phyloP scores from a whole-genome alignment of 345 rosid species.

The Bretschneidera sinensis region DNA sequence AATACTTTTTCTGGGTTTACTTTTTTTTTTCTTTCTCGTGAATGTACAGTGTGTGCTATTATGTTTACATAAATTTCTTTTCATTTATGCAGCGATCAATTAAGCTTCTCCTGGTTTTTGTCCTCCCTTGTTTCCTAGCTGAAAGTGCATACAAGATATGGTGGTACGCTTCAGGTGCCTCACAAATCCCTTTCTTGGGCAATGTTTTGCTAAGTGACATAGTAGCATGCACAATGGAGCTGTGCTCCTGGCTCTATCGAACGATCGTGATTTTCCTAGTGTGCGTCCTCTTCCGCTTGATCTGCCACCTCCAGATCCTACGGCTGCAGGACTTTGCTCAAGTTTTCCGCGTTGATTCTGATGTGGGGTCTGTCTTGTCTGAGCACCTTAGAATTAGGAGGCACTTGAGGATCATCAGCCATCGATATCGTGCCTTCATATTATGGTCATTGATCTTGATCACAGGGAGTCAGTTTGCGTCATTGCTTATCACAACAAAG shows the following conservation, averaged over 20 bases:
- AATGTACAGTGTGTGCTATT: too few relatives aligned
- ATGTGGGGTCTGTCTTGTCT: slow-evolving; percentile 59
- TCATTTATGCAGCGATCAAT: slow-evolving; percentile 64
- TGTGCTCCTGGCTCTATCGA: slow-evolving; percentile 86
- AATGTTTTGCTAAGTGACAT: slow-evolving; percentile 67
- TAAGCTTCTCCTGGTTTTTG: slow-evolving; percentile 65
- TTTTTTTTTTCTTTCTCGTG: background rate
- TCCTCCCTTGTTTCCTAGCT: slow-evolving; percentile 64
- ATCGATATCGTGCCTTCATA: slow-evolving; percentile 64
- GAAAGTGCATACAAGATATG: slow-evolving; percentile 86
- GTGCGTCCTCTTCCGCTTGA: slow-evolving; percentile 77
- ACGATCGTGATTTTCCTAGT: slow-evolving; percentile 76
- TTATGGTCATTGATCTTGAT: slow-evolving; percentile 57
- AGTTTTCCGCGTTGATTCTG: slow-evolving; percentile 68
- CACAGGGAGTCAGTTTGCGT: slow-evolving; percentile 81
- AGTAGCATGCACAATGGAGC: slow-evolving; percentile 78
- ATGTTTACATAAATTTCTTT: background rate
- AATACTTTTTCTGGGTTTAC: too few relatives aligned
- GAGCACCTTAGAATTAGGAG: slow-evolving; percentile 87
- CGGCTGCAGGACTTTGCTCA: slow-evolving; percentile 79
- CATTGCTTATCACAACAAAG: slow-evolving; percentile 76
- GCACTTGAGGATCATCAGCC: slow-evolving; percentile 88
- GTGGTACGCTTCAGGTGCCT: slow-evolving; percentile 97
- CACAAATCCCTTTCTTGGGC: slow-evolving; percentile 84
- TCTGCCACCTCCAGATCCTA: slow-evolving; percentile 91